Conservation (phyloP, 2,329 filamentous ascomycete species). For the Aureobasidium sp. region DNA sequence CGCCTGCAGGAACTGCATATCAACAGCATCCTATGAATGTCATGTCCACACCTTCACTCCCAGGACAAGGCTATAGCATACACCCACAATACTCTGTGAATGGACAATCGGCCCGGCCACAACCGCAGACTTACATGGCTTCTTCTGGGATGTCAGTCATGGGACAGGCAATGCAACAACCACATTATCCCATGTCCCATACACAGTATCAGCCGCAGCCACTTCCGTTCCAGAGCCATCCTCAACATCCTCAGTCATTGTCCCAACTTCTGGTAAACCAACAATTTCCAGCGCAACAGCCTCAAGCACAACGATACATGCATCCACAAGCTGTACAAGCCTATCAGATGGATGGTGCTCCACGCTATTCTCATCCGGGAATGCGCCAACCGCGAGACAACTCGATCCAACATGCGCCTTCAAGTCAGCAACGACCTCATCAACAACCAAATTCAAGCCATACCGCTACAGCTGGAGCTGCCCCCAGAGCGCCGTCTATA, state of each 20-base stretch:
- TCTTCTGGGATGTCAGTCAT: neutral
- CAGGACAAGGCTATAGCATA: slow-evolving; percentile 10
- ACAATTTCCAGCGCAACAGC: slow-evolving; percentile 33
- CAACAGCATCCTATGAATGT: slow-evolving; percentile 20
- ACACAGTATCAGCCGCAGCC: slow-evolving; percentile 20
- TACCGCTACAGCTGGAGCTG: neutral
- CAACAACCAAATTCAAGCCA: neutral
- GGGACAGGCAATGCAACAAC: slow-evolving; percentile 6
- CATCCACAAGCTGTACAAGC: slow-evolving; percentile 16
- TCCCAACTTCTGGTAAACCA: slow-evolving; percentile 25
- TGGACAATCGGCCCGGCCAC: neutral
- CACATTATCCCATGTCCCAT: slow-evolving; percentile 11
- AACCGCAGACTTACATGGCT: neutral
- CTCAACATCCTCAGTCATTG: slow-evolving; percentile 31
- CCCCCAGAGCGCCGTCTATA: neutral
- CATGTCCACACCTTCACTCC: slow-evolving; percentile 18
- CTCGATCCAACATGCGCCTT: neutral
- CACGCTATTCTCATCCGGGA: neutral
- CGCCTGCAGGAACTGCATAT: slow-evolving; percentile 5
- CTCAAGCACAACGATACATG: slow-evolving; percentile 23
- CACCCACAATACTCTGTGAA: slow-evolving; percentile 20
- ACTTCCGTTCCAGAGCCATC: slow-evolving; percentile 31
- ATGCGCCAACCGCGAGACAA: neutral
- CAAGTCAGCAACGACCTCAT: neutral
- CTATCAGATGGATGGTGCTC: slow-evolving; percentile 9